Evolutionary conservation across 2,329 filamentous ascomycete species (phyloP).

Genomic region (Purpureocillium lavendulum): DNA sequence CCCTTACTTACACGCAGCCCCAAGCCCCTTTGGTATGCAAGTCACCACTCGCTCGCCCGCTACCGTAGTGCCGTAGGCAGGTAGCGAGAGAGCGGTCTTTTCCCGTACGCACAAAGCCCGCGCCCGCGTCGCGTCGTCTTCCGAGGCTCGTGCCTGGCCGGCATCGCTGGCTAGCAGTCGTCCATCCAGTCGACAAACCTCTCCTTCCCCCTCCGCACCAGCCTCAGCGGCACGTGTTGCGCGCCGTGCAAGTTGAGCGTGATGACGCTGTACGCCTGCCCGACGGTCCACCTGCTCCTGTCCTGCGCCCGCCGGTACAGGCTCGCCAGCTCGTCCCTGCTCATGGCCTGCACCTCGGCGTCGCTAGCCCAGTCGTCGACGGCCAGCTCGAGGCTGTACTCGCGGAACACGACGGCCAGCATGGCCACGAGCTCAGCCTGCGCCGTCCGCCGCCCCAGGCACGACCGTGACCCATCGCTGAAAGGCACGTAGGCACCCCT

Average conservation of each 20-base stretch:
- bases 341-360: conserved; percentile 45
- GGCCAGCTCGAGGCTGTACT: conserved; percentile 62
- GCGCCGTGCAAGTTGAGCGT: conserved; percentile 62
- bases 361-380: conserved; percentile 51
- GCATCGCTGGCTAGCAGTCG: too few species aligned
- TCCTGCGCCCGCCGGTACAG: conserved; percentile 55
- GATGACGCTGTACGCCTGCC: conserved; percentile 51
- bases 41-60: too few species aligned
- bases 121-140: too few species aligned
- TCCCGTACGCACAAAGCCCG: too few species aligned
- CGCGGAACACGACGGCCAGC: conserved; percentile 45
- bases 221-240: conserved; percentile 53
- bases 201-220: conserved; percentile 64
- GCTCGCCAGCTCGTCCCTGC: conserved; percentile 30
- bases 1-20: too few species aligned
- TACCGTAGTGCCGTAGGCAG: too few species aligned
- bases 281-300: conserved; percentile 42
- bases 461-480: conserved; percentile 48
- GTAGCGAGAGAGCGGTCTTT: too few species aligned
- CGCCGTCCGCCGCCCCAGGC: conserved; percentile 49
- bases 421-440: conserved; percentile 50
- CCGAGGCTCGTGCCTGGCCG: too few species aligned
- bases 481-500: conserved; percentile 52
- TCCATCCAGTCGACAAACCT: conserved; percentile 44
- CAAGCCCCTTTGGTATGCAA: too few species aligned